These are phyloP conservation scores for Phanerochaete carnosa DNA, from an alignment of 768 basidiomycete genomes.

Conservation along the genomic window DNA sequence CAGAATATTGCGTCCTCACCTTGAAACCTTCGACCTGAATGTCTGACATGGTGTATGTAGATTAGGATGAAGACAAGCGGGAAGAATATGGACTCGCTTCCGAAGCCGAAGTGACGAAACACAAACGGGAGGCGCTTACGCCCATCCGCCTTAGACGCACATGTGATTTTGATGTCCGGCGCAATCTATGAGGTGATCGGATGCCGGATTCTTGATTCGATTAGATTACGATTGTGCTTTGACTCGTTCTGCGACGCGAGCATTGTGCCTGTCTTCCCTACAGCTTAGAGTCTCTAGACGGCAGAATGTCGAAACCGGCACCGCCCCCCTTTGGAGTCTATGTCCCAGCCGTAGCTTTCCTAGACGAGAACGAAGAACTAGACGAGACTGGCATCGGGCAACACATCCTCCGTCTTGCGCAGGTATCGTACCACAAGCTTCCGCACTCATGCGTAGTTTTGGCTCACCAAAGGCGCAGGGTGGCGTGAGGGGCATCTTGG, in stretches of 20 bases:
- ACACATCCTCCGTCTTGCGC: conserved; percentile 71
- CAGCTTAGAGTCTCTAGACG: background rate
- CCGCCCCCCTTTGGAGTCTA: conserved; percentile 59
- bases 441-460: conserved; percentile 1
- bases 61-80: background rate
- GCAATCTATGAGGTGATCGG: background rate
- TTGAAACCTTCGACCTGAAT: conserved; percentile 76
- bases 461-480: conserved; percentile 41
- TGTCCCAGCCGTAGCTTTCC: conserved; percentile 76
- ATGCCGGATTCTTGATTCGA: background rate
- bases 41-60: conserved; percentile 51
- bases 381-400: conserved; percentile 63
- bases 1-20: conserved; percentile 29
- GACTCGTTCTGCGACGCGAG: background rate
- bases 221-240: background rate
- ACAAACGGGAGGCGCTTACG: background rate
- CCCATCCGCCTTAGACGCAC: background rate
- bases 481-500: conserved; percentile 68
- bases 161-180: background rate
- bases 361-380: conserved; percentile 65
- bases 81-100: background rate
- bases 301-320: conserved; percentile 11
- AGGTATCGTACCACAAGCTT: conserved; percentile 37
- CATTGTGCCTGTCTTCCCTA: background rate
- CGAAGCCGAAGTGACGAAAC: background rate